Base-by-base conservation (phyloP, 1,284 basidiomycete species). In the Paramarasmius palmivorus region DNA sequence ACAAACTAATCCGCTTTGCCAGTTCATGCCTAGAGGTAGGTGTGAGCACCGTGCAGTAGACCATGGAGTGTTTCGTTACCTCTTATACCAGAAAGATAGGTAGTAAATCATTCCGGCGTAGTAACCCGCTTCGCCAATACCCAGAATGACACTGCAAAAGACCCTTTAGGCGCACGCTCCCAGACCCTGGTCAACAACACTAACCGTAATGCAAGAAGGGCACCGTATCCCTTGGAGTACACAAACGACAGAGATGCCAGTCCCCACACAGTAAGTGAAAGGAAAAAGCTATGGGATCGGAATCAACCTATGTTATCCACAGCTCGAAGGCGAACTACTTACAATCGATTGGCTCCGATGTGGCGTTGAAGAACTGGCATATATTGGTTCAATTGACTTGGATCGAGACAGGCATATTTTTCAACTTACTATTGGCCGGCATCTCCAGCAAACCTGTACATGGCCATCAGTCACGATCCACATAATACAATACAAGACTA, bases 91-190 rank as follows among this genome's bases (percentile, higher is more conserved):
- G 63, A 82, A 82, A 0, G 79, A 81, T 23, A 83, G 62, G 58
- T 82, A 83, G 56, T 81, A 82, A 6, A 81, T 81, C 73, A 81
- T 78, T 2, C 80, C 80, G 0, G 79, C 79, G 56, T 81, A 80
- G 57, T 74, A 82, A 0, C 79, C 79, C 4, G 79, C 78, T 60
- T 73, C 71, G 0, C 72, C 72, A 19, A 81, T 80, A 2, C 80
- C 79, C 56, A 81, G 63, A 5, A 80, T 61, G 3, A 75, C 68
- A 37, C 74, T 75, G 51, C 1, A 50, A 15, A 26, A n/a, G 20
- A n/a, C 12, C 12, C 15, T 41, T 23, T 40, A 25, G 51, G 37
- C 26, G 35, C 50, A 26, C 23, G 45, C 23, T 12, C 7, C 17
- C 29, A 35, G n/a, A 26, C 3, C 35, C 12, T 29, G n/a, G n/a